Evolutionary conservation across 108 stramenopile genomes (phyloP), one percentile per base, ranked within the genome.

Genomic region (Pseudonitzschia multistriata): DNA sequence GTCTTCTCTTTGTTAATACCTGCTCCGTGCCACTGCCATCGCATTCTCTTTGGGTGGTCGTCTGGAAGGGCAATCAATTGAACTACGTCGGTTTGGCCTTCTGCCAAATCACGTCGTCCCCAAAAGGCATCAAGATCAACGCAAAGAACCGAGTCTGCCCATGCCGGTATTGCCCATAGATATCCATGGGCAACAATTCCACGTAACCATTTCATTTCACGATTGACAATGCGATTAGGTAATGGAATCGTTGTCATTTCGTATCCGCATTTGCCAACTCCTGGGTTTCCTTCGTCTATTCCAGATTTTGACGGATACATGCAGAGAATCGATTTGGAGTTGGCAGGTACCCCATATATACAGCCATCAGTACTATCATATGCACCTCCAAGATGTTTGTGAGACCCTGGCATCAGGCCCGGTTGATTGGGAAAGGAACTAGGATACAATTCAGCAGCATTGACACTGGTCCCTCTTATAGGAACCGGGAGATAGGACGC

Each of bases 21-120:
- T 15, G 89, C 94, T 37, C 94, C 94, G 72, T 95, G 94, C 90
- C 90, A 95, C 71, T 84, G 85, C 93, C 93, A 94, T 71, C 73
- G 67, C 61, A 65, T 74, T 17, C 73, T 68, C 42, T 66, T 70
- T 37, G 68, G 71, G 49, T 88, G 80, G 25, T 3, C 49, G 28
- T 81, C 74, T 10, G 87, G 87, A 21, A 87, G 54, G 15, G 79
- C 74, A 34, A 87, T 54, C 2, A 82, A 40, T 34, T 77, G 33
- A 14, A 83, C 80, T 56, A 76, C 39, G 30, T 74, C 72, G 3
- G 48, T 65, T 53, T 78, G 79, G 0, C 72, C 69, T 62, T 70
- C 73, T n/a, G 69, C 62, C 49, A 71, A 62, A 33, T 56, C 50
- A 62, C 82, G 67, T 70, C 82, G 77, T 47, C 80, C 80, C 82